These are phyloP conservation scores for Gossypium arboreum DNA, from an alignment of 345 rosid species.

Conservation along the genomic window DNA sequence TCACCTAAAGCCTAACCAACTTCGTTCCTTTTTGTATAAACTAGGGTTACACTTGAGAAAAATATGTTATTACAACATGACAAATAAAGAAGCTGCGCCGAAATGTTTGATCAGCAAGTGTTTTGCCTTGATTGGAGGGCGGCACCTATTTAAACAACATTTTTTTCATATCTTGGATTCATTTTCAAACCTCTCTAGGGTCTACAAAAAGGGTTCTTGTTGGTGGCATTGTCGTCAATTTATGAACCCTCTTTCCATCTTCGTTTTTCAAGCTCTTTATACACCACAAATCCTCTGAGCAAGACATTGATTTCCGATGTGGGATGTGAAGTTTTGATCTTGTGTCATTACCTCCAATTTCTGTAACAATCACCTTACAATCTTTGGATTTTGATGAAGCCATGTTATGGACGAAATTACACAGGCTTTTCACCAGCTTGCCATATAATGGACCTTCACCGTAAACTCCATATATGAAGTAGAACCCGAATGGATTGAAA, in stretches of 20 bases:
- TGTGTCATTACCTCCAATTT: slow-evolving; percentile 45
- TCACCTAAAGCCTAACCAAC: too few relatives aligned
- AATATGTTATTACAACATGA: too few relatives aligned
- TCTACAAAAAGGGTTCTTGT: slow-evolving; percentile 68
- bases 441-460: slow-evolving; percentile 54
- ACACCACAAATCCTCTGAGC: slow-evolving; percentile 85
- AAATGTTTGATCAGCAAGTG: too few relatives aligned
- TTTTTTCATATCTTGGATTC: too few relatives aligned
- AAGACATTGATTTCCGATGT: slow-evolving; percentile 66
- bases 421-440: slow-evolving; percentile 46
- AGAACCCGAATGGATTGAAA: slow-evolving; percentile 63
- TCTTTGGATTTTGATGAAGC: slow-evolving; percentile 40
- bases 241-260: slow-evolving; percentile 22
- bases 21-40: too few relatives aligned
- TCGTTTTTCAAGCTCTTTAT: slow-evolving; percentile 52
- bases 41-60: too few relatives aligned
- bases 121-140: too few relatives aligned
- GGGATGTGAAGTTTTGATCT: slow-evolving; percentile 45
- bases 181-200: slow-evolving; percentile 68
- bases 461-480: slow-evolving; percentile 67
- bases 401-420: slow-evolving; percentile 58
- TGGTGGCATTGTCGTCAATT: slow-evolving; percentile 29
- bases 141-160: too few relatives aligned
- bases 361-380: slow-evolving; percentile 61
- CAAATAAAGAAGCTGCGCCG: too few relatives aligned